phyloP scores from a whole-genome alignment of 2,329 filamentous ascomycete genomes.

The Neurospora sp. region DNA sequence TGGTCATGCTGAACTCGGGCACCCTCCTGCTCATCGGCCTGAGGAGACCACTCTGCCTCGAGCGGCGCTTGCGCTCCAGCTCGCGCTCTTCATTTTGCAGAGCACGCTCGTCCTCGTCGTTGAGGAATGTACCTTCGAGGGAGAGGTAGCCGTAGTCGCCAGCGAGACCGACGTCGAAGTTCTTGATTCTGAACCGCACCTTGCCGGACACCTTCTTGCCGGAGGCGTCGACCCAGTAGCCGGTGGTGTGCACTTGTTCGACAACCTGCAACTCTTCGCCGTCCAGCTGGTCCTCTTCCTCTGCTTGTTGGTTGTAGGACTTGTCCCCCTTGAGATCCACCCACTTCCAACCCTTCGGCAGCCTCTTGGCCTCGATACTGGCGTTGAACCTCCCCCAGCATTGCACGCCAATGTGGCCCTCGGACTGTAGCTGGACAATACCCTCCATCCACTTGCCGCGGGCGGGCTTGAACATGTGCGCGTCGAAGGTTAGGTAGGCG shows the following conservation, averaged over 20 bases:
- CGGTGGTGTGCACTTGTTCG: slow-evolving; percentile 45
- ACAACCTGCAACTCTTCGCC: slow-evolving; percentile 42
- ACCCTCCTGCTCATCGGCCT: slow-evolving; percentile 26
- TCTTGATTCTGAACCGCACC: slow-evolving; percentile 68
- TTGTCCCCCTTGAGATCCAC: slow-evolving; percentile 44
- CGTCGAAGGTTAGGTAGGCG: slow-evolving; percentile 80
- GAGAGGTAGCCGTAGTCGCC: slow-evolving; percentile 71
- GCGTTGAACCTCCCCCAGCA: slow-evolving; percentile 91
- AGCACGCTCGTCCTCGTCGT: slow-evolving; percentile 52
- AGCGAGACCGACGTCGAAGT: slow-evolving; percentile 72
- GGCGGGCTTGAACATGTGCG: slow-evolving; percentile 70
- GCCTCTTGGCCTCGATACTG: slow-evolving; percentile 64
- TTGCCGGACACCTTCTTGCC: slow-evolving; percentile 62
- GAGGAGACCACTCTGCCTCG: slow-evolving; percentile 24
- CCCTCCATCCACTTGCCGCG: slow-evolving; percentile 69
- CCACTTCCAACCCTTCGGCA: slow-evolving; percentile 77
- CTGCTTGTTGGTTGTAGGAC: slow-evolving; percentile 14
- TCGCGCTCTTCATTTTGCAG: slow-evolving; percentile 45
- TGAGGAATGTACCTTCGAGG: slow-evolving; percentile 79
- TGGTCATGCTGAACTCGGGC: slow-evolving; percentile 48
- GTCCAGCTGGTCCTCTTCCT: slow-evolving; percentile 21
- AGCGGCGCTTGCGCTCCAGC: slow-evolving; percentile 25
- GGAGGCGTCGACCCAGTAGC: slow-evolving; percentile 64
- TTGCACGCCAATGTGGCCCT: slow-evolving; percentile 79
- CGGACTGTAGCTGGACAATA: slow-evolving; percentile 74